Evolutionary conservation across 768 basidiomycete species (phyloP), one percentile per base, ranked within the genome.

Genomic region (Exidia glandulosa): DNA sequence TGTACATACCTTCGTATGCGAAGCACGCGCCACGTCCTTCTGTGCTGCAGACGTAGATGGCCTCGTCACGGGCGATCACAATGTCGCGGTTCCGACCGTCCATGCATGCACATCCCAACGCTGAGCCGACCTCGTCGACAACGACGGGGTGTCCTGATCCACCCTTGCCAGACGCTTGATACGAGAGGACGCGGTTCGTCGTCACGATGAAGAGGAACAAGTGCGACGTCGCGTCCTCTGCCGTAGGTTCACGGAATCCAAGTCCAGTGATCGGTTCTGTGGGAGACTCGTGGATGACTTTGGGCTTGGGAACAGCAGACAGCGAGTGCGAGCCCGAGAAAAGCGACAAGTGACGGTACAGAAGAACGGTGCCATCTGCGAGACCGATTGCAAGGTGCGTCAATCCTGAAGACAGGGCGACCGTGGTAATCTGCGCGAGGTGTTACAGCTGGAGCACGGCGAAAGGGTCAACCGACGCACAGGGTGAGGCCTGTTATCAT

Each of bases 221-320:
- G 23, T 77, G 75, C 2, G 75, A 70, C n/a, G 70, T 66, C 3
- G 76, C 73, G 29, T 60, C 58, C 25, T 62, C 59, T 34, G 61
- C 62, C 14, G 70, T 71, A 0, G 86, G 78, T 68, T 90, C 87
- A 23, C 82, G 80, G 74, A 98, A 95, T 0, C 91, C 93, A 2
- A 98, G 81, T 3, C 90, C 94, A 0, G 95, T 97, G 59, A 98
- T 86, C 1, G 95, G 94, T 67, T 99, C 94, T 0, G 83, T 79
- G 0, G 86, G 77, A 2, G 87, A 85, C 66, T 97, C 92, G 67
- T 92, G 90, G 2, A 98, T 76, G 0, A 85, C 79, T 27, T 89
- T 84, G 10, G 87, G 81, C 74, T 96, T 97, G 0, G 93, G 93
- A n/a, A 97, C 73, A 5, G 85, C 72, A 13, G 86, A 85, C 12